Conservation (phyloP, 176 grass and related monocot genomes). For the Canna indica region DNA sequence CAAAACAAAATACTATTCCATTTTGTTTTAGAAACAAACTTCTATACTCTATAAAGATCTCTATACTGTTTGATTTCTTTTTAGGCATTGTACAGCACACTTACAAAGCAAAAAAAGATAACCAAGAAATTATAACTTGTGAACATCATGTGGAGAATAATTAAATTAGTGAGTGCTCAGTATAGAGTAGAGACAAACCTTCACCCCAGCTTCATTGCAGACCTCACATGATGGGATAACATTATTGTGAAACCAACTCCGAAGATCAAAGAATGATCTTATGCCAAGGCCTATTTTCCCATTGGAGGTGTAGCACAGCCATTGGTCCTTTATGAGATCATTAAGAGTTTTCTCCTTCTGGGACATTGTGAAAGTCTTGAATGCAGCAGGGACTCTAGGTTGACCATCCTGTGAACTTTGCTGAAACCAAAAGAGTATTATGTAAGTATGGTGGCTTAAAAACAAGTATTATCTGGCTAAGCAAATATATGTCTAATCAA, state of each 20-base stretch:
- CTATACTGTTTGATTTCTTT: too few relatives aligned
- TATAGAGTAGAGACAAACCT: slow-evolving; percentile 30
- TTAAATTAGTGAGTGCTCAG: neutral
- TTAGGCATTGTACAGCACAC: too few relatives aligned
- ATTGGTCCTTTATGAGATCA: slow-evolving; percentile 63
- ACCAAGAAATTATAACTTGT: neutral
- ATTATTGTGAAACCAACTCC: slow-evolving; percentile 64
- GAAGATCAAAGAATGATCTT: slow-evolving; percentile 80
- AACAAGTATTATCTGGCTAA: neutral
- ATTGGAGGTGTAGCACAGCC: slow-evolving; percentile 43
- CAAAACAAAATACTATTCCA: neutral
- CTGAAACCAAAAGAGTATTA: slow-evolving; percentile 34
- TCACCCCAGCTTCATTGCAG: slow-evolving; percentile 89
- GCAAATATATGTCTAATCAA: too few relatives aligned
- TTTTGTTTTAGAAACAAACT: too few relatives aligned
- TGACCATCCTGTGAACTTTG: slow-evolving; percentile 39
- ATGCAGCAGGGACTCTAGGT: slow-evolving; percentile 42
- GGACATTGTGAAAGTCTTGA: slow-evolving; percentile 58
- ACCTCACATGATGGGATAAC: slow-evolving; percentile 74
- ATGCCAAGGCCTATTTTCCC: slow-evolving; percentile 70
- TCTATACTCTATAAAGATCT: too few relatives aligned
- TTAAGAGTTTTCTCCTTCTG: slow-evolving; percentile 77
- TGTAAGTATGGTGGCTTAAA: slow-evolving; percentile 5
- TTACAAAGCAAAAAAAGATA: neutral
- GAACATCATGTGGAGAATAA: neutral